Conservation (phyloP, 768 basidiomycete species). For the Austroboletus festivus region DNA sequence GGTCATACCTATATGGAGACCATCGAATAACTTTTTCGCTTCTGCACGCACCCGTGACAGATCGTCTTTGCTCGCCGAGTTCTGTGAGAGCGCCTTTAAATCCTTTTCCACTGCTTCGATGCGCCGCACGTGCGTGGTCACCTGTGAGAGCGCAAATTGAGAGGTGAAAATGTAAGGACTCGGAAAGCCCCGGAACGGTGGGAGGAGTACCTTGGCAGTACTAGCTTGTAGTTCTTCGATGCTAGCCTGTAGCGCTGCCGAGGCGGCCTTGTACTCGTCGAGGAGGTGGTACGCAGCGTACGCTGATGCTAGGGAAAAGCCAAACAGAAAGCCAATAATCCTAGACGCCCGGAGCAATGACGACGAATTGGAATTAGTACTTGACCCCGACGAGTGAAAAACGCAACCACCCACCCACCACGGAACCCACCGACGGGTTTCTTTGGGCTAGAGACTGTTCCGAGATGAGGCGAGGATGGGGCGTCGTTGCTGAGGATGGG, state of each 20-base stretch:
- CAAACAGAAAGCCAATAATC: conserved; percentile 81
- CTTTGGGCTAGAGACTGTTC: conserved; percentile 54
- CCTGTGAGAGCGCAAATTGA: conserved; percentile 40
- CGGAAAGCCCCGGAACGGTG: background rate
- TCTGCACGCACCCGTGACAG: conserved; percentile 71
- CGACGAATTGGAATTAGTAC: background rate
- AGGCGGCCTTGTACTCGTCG: conserved; percentile 88
- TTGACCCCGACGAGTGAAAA: background rate
- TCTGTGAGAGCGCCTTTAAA: conserved; percentile 66
- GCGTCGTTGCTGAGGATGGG: conserved; percentile 42
- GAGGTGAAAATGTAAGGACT: background rate
- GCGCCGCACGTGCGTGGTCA: conserved; percentile 76
- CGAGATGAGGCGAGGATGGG: conserved; percentile 45
- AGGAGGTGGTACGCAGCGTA: conserved; percentile 84
- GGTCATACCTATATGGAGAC: conserved; percentile 69
- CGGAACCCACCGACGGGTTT: conserved; percentile 75
- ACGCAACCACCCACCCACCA: conserved; percentile 56
- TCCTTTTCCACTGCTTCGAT: conserved; percentile 91
- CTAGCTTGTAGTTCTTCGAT: conserved; percentile 83
- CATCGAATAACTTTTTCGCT: conserved; percentile 84
- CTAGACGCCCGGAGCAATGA: conserved; percentile 33
- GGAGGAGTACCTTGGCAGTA: conserved; percentile 76
- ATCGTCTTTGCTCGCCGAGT: conserved; percentile 76
- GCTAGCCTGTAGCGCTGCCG: conserved; percentile 81
- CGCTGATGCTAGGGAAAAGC: conserved; percentile 86